A percentile compares a stretch with the other conserved stretches of the same genome.
phyloP scores from a whole-genome alignment of 163 green algal species.

The Scenedesmus sp. region DNA sequence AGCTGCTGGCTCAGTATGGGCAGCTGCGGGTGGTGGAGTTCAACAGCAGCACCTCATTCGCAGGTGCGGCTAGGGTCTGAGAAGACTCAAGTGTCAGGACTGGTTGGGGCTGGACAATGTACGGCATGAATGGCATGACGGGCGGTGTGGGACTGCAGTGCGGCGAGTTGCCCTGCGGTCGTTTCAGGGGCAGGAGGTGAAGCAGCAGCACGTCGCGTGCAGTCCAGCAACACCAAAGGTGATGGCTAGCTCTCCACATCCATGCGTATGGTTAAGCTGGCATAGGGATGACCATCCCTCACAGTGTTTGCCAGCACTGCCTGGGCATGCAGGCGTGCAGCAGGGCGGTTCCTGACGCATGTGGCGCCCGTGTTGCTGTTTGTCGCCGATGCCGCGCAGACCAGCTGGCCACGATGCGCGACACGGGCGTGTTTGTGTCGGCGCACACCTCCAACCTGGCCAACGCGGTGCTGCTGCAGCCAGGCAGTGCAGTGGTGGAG shows the following conservation, averaged over 20 bases:
- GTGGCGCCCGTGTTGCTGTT: neutral
- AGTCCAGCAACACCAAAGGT: neutral
- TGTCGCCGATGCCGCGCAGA: slow-evolving; percentile 56
- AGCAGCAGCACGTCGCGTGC: neutral
- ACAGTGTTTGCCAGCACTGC: too few species aligned
- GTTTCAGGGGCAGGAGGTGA: neutral
- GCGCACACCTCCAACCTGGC: slow-evolving; percentile 93
- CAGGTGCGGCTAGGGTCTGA: neutral
- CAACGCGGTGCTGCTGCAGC: slow-evolving; percentile 88
- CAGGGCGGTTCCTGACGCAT: too few species aligned
- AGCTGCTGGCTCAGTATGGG: slow-evolving; percentile 81
- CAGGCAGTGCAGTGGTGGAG: slow-evolving; percentile 88
- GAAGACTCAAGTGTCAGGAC: too few species aligned
- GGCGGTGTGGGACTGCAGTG: neutral
- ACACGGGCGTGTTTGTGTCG: slow-evolving; percentile 84
- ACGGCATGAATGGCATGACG: too few species aligned
- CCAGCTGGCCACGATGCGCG: slow-evolving; percentile 84
- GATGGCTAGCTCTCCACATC: neutral
- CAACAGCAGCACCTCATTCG: slow-evolving; percentile 77
- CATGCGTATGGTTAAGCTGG: neutral
- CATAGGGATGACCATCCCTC: too few species aligned
- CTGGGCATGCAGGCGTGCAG: too few species aligned
- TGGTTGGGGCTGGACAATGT: too few species aligned
- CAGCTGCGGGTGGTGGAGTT: slow-evolving; percentile 87
- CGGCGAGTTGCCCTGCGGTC: too few species aligned